Base-by-base conservation (phyloP, 169 alveolate genomes). In the Besnoitia besnoiti region DNA sequence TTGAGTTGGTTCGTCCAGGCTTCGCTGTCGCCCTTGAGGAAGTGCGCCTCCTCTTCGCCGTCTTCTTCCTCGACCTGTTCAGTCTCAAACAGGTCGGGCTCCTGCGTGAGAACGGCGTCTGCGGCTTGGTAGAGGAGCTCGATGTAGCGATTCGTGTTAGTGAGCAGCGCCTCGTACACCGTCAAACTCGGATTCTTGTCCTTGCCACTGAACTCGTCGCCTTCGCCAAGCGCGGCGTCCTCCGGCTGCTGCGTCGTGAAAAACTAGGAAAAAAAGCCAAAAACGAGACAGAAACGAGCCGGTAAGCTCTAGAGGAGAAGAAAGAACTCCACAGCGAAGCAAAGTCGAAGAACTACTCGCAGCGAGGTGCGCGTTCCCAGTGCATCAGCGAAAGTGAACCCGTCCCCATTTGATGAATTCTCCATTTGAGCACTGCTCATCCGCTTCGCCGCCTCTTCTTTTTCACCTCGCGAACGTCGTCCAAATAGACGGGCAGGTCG, bases 111-210 rank as follows among this genome's bases (percentile, higher is more conserved):
- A 55, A 85, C 50, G 19, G 49, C 51, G 77, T 89, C 92, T 24
- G 92, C 92, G 7, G 92, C 92, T 51, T 73, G 51, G 51, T 62
- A 89, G 14, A 89, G 89, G 27, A 89, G 88, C n/a, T 77, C 92
- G 50, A 89, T 39, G 87, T 89, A 89, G 14, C 92, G 92, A 21
- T 35, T 44, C 27, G 92, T 89, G 76, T 89, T 89, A 33, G 80
- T 61, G 46, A 89, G 76, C 4, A 89, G 7, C 5, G 61, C 92
- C 40, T 89, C 92, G 46, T 89, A 89, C 27, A 89, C 92, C 50
- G 76, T 35, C 61, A 85, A 33, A 35, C 80, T 39, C 40, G 35
- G 0, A 21, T 37, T 40, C 87, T 77, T 35, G 37, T 77, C 30
- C 21, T 4, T 37, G 12, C 59, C 59, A 21, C 87, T 55, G 33